Evolutionary conservation across 202 grass and related monocot species (phyloP).

Genomic region (Elaeis oleifera): DNA sequence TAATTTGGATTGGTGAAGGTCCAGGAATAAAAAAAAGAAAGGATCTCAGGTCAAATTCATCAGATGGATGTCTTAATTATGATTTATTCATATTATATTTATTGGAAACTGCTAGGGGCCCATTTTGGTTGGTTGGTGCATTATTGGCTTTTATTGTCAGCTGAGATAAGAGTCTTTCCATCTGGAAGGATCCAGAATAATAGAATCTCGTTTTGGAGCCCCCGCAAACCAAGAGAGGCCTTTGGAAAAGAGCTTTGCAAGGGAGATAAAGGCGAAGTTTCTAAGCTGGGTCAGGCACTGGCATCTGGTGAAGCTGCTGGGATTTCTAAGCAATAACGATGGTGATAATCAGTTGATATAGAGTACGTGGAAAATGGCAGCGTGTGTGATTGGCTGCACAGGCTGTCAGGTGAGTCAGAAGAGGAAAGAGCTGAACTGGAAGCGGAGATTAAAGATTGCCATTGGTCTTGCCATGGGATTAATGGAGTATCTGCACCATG

Average conservation of each 20-base stretch:
- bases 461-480: slow-evolving; percentile 60
- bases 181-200: too few relatives aligned
- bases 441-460: slow-evolving; percentile 61
- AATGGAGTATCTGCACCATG: slow-evolving; percentile 77
- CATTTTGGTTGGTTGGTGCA: too few relatives aligned
- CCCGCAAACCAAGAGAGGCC: too few relatives aligned
- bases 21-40: too few relatives aligned
- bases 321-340: slow-evolving; percentile 40
- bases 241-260: slow-evolving; percentile 45
- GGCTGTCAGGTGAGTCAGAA: slow-evolving; percentile 13
- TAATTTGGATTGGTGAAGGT: too few relatives aligned
- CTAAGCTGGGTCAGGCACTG: slow-evolving; percentile 66
- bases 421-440: slow-evolving; percentile 58
- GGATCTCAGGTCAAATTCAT: too few relatives aligned
- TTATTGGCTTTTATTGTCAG: too few relatives aligned
- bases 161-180: too few relatives aligned
- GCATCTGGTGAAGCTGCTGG: slow-evolving; percentile 91
- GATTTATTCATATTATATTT: too few relatives aligned
- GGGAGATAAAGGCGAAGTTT: slow-evolving; percentile 56
- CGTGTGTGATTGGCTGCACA: slow-evolving; percentile 82
- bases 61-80: too few relatives aligned
- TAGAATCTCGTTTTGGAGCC: too few relatives aligned
- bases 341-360: slow-evolving; percentile 58
- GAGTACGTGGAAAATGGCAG: slow-evolving; percentile 97
- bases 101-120: too few relatives aligned